phyloP scores from a whole-genome alignment of 345 rosid species.

The Rhodamnia argentea region DNA sequence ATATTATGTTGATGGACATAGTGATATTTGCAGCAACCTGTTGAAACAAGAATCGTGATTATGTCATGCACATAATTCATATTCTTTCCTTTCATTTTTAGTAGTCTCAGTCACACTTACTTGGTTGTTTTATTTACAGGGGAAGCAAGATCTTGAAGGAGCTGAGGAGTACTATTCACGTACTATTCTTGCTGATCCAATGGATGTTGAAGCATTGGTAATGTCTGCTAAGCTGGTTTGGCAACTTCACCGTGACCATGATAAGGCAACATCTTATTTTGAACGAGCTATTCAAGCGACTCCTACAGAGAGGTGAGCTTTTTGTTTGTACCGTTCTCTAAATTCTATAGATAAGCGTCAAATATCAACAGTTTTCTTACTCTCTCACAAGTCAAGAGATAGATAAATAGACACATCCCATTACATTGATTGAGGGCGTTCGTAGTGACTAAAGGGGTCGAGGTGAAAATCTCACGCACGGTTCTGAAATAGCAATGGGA shows the following conservation, averaged over 20 bases:
- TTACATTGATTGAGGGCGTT: no score
- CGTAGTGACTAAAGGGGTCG: no score
- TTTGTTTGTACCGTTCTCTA: neutral
- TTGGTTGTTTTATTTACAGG: conserved; percentile 14
- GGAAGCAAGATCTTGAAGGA: conserved; percentile 29
- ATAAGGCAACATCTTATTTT: conserved; percentile 48
- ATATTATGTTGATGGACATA: neutral
- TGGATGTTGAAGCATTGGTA: conserved; percentile 51
- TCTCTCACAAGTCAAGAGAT: no score
- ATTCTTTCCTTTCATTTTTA: neutral
- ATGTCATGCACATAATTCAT: neutral
- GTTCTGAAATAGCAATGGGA: no score
- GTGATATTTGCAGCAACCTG: neutral
- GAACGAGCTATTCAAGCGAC: conserved; percentile 54
- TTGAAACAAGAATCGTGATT: neutral
- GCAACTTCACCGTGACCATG: conserved; percentile 44
- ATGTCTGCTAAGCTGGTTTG: conserved; percentile 61
- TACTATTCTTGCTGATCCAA: conserved; percentile 33
- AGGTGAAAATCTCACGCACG: no score
- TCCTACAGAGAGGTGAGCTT: conserved; percentile 48
- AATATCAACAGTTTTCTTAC: neutral
- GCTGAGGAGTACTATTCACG: conserved; percentile 34
- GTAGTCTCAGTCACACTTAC: neutral
- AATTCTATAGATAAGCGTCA: neutral
- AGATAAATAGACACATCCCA: no score